A percentile compares a stretch with the other conserved stretches of the same genome.
phyloP scores from a whole-genome alignment of 331 rosid species.

The Cydonia oblonga region DNA sequence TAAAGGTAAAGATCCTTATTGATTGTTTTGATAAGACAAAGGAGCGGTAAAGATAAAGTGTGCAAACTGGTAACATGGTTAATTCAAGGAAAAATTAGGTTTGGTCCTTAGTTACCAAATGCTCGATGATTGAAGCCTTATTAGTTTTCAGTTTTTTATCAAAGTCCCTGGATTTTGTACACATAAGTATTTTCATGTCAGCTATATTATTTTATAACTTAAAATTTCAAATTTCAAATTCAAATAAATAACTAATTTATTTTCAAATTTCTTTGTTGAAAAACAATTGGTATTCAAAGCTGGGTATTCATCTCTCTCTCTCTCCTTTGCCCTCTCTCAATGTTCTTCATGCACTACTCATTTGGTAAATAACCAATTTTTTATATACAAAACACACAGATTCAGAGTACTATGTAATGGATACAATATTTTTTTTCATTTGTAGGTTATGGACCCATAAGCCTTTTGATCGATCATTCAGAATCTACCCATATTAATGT shows the following conservation, averaged over 20 bases:
- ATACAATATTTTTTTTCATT: background rate
- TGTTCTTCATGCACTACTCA: background rate
- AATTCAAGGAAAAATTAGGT: too few species aligned
- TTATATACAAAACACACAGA: background rate
- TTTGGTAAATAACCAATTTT: background rate
- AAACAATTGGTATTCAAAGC: too few species aligned
- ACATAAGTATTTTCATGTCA: background rate
- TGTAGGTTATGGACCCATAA: background rate
- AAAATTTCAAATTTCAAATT: too few species aligned
- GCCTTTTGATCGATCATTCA: background rate
- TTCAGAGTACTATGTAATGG: background rate
- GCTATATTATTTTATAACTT: background rate
- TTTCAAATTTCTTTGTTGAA: background rate
- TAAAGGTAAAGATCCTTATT: too few species aligned
- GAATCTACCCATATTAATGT: too few species aligned
- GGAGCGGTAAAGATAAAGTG: background rate
- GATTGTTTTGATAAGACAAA: background rate
- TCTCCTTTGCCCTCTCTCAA: background rate
- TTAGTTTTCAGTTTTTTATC: too few species aligned
- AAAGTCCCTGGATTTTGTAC: too few species aligned
- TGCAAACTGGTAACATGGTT: background rate
- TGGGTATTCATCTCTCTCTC: too few species aligned
- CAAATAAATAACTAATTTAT: background rate
- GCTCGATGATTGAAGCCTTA: too few species aligned
- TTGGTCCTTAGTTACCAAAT: too few species aligned